Percentiles rank a stretch among this genome's conserved stretches.
Evolutionary conservation across 495 filamentous ascomycete genomes (phyloP).

Genomic region (Extremus antarcticus): DNA sequence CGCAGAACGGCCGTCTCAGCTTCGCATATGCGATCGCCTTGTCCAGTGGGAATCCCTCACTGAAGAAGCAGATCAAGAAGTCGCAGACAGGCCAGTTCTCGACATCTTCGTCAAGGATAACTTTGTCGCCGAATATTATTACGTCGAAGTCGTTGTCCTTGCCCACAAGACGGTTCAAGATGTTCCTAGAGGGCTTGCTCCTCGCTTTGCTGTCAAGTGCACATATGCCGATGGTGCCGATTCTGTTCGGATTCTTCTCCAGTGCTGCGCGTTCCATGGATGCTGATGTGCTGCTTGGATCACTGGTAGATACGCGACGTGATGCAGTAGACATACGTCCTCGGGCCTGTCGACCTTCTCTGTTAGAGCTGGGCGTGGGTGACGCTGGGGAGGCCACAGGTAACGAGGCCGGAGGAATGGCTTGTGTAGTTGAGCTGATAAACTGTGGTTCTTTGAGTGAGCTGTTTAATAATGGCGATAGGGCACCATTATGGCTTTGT

Average conservation of each 20-base stretch:
- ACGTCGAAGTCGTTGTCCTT: constrained; percentile 84
- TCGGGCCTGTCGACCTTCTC: constrained; percentile 3
- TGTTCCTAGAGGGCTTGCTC: constrained; percentile 91
- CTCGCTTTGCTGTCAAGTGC: constrained; percentile 91
- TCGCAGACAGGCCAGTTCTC: constrained; percentile 61
- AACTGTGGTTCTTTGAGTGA: background rate
- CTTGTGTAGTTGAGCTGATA: background rate
- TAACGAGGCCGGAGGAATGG: background rate
- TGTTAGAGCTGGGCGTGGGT: background rate
- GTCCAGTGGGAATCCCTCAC: constrained; percentile 90
- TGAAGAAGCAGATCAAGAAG: constrained; percentile 96
- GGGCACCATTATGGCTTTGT: constrained; percentile 27
- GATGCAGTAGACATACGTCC: constrained; percentile 9
- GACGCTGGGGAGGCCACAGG: background rate
- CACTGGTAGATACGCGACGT: constrained; percentile 12
- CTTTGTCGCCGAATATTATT: constrained; percentile 94
- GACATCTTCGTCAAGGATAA: constrained; percentile 84
- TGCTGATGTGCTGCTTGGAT: constrained; percentile 24
- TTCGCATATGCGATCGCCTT: constrained; percentile 93
- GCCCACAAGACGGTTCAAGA: constrained; percentile 78
- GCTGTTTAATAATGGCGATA: constrained; percentile 25
- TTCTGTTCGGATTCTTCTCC: constrained; percentile 13
- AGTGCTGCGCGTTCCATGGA: constrained; percentile 1
- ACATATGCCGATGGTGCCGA: constrained; percentile 79
- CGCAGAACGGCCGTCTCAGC: constrained; percentile 85